Base-by-base conservation (phyloP, 371 early-diverging fungal species). In the Mortierella sp. region DNA sequence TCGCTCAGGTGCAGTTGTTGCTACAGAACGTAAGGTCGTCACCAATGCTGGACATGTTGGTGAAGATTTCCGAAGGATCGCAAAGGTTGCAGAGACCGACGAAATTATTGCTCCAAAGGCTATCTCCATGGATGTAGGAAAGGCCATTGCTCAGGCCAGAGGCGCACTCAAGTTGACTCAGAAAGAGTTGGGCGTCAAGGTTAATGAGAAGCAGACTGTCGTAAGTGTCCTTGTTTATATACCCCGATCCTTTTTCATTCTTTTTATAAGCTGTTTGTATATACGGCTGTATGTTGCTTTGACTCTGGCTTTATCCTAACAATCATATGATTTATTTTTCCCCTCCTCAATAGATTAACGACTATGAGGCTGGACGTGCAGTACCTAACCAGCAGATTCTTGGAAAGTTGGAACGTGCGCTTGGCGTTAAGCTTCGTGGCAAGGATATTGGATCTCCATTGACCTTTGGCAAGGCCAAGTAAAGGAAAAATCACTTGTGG, bases 361-460 rank as follows among this genome's bases (percentile, higher is more conserved):
- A 97, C 79, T 98, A 96, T 70, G 98, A 98, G 83, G 84, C 90
- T 73, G 94, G 96, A 17, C 85, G 92, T 82, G 89, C 94, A 45
- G 90, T 94, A 77, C 97, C 97, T 58, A 96, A 96, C 87, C 97
- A 96, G 84, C 95, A 96, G 84, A 85, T 97, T 47, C 88, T 98
- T 34, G 90, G 88, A 47, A 97, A 97, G 87, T 81, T 98, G 84
- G 97, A 98, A 86, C 89, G 96, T 58, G 92, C 88, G 31, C 86
- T 98, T 67, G 96, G 94, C 61, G 89, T 98, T 76, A 98, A 96
- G 88, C 86, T 98, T 61, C 86, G 96, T 63, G 98, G 98, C 62
- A 93, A 93, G 85, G 90, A 92, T 60, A 94, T 95, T 72, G 94
- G 94, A 56, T 84, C 86, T 22, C 93, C 93, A 31, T 85, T 94